Conservation (phyloP, 441 rosid genomes). For the Arabidopsis lyrata region DNA sequence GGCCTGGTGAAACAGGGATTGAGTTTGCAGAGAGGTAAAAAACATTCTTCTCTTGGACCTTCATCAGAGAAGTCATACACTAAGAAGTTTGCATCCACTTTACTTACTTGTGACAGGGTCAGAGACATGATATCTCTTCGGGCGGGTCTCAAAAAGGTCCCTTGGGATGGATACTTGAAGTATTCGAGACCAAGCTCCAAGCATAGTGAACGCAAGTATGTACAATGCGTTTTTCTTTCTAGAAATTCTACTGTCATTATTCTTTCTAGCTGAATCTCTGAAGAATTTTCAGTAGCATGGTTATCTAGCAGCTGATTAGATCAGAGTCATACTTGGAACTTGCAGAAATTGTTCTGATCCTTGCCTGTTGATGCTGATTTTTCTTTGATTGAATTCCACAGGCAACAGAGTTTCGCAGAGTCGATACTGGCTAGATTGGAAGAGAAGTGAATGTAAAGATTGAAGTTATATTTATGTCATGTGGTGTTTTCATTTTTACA, state of each 20-base stretch:
- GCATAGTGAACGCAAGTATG: constrained; percentile 96
- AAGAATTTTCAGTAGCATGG: constrained; percentile 10
- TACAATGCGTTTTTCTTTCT: constrained; percentile 24
- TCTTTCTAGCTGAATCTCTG: not conserved
- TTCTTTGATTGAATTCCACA: constrained; percentile 47
- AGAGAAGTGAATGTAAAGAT: constrained; percentile 56
- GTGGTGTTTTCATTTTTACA: constrained; percentile 10
- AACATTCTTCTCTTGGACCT: constrained; percentile 10
- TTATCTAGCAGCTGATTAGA: too few relatives aligned
- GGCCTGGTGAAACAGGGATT: constrained; percentile 86
- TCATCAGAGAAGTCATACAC: constrained; percentile 11
- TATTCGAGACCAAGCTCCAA: constrained; percentile 96
- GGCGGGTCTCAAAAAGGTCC: constrained; percentile 97
- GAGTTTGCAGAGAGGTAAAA: constrained; percentile 93
- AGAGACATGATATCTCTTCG: constrained; percentile 88
- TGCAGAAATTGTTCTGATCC: constrained; percentile 10
- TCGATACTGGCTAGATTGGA: constrained; percentile 73
- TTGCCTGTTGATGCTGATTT: constrained; percentile 29
- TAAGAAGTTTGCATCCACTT: constrained; percentile 5
- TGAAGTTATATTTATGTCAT: not conserved
- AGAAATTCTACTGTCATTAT: not conserved
- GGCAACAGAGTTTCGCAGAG: constrained; percentile 95
- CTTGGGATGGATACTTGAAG: constrained; percentile 99
- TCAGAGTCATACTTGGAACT: not conserved
- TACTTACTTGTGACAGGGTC: constrained; percentile 60